Percentiles rank a stretch among this genome's conserved stretches.
phyloP scores from a whole-genome alignment of 2,329 filamentous ascomycete species.

The Cyphellophora europaea region DNA sequence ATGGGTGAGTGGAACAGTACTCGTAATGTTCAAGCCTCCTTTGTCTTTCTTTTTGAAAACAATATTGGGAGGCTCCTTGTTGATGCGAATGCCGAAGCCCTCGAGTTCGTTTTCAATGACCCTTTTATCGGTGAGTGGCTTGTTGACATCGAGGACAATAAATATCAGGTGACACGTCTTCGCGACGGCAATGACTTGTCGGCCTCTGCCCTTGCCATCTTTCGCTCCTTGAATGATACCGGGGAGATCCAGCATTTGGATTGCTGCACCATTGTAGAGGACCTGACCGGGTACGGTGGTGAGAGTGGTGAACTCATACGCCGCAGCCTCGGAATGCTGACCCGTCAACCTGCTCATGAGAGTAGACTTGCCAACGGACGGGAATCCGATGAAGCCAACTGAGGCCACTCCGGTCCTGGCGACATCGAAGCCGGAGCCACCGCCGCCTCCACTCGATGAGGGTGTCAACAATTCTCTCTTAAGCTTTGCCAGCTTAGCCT shows the following conservation, averaged over 20 bases:
- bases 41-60: conserved; percentile 99
- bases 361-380: conserved; percentile 96
- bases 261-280: conserved; percentile 88
- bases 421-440: conserved; percentile 88
- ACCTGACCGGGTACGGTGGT: conserved; percentile 97
- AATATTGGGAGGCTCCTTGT: conserved; percentile 95
- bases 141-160: conserved; percentile 97
- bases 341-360: conserved; percentile 91
- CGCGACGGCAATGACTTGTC: conserved; percentile 96
- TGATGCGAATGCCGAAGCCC: conserved; percentile 94
- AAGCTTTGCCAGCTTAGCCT: conserved; percentile 95
- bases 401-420: conserved; percentile 94
- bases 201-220: conserved; percentile 92
- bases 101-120: conserved; percentile 93
- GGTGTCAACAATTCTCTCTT: conserved; percentile 93
- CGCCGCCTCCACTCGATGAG: conserved; percentile 67
- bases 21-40: conserved; percentile 92
- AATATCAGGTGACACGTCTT: conserved; percentile 99
- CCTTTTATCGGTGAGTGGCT: conserved; percentile 92
- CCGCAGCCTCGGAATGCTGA: conserved; percentile 92
- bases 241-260: conserved; percentile 96
- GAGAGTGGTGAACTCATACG: conserved; percentile 97
- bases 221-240: conserved; percentile 99
- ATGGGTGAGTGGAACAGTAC: conserved; percentile 80
- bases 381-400: conserved; percentile 96